These are phyloP conservation scores for Rubus idaeus DNA, from an alignment of 306 rosid species.

Conservation along the genomic window DNA sequence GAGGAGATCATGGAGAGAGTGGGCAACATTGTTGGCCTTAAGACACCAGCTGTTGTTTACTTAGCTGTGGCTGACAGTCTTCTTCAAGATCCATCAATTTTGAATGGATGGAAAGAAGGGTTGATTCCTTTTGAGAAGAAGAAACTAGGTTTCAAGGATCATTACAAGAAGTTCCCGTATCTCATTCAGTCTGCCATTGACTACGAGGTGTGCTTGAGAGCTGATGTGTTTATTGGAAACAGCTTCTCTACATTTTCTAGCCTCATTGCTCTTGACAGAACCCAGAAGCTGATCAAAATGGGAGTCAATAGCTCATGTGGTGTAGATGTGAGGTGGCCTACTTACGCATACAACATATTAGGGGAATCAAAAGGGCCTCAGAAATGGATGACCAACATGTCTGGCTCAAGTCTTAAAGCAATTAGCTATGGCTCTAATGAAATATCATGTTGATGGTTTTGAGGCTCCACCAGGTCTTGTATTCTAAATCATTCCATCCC, in stretches of 20 bases:
- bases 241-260: slow-evolving; percentile 94
- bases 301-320: slow-evolving; percentile 44
- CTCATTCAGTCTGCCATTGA: slow-evolving; percentile 87
- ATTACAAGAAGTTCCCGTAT: slow-evolving; percentile 72
- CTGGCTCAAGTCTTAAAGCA: slow-evolving; percentile 63
- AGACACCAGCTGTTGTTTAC: slow-evolving; percentile 60
- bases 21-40: slow-evolving; percentile 40
- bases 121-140: slow-evolving; percentile 76
- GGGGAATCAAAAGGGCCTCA: slow-evolving; percentile 64
- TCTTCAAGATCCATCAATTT: slow-evolving; percentile 60
- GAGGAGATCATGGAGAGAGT: slow-evolving; percentile 76
- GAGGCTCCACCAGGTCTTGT: slow-evolving; percentile 9
- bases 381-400: slow-evolving; percentile 73
- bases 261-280: slow-evolving; percentile 80
- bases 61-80: slow-evolving; percentile 82
- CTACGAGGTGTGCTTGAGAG: slow-evolving; percentile 78
- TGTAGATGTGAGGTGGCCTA: slow-evolving; percentile 65
- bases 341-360: slow-evolving; percentile 71
- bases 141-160: slow-evolving; percentile 60
- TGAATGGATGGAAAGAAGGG: slow-evolving; percentile 67
- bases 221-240: slow-evolving; percentile 85
- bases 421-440: slow-evolving; percentile 77
- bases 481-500: not conserved
- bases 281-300: slow-evolving; percentile 58
- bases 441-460: slow-evolving; percentile 47